Evolutionary conservation across 495 filamentous ascomycete genomes (phyloP).

Genomic region (Penicillium odoratum): DNA sequence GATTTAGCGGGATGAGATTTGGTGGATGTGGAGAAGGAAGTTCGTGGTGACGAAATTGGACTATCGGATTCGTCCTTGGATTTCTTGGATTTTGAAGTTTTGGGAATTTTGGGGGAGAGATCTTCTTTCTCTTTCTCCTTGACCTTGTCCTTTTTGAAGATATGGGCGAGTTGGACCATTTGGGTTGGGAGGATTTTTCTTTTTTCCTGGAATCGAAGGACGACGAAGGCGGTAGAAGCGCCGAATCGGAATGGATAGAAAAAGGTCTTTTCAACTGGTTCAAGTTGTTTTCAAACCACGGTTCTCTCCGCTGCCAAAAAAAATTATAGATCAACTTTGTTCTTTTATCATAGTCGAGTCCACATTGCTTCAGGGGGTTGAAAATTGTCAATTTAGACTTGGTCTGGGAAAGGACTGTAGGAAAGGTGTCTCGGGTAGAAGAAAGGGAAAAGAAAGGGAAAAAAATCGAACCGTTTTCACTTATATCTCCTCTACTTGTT

Average conservation of each 20-base stretch:
- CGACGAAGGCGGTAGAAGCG: slow-evolving; percentile 51
- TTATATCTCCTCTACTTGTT: slow-evolving; percentile 6
- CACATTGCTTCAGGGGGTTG: background rate
- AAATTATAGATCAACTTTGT: background rate
- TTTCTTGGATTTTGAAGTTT: background rate
- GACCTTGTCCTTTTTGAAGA: slow-evolving; percentile 41
- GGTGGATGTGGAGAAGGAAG: slow-evolving; percentile 26
- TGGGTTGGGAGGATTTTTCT: slow-evolving; percentile 22
- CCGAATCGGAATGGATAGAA: slow-evolving; percentile 6
- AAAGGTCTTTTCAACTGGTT: background rate
- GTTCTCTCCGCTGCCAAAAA: background rate
- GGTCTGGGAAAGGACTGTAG: background rate
- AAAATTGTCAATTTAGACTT: background rate
- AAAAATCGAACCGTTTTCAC: slow-evolving; percentile 7
- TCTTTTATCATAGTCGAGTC: background rate
- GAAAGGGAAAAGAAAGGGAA: background rate
- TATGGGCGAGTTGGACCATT: slow-evolving; percentile 40
- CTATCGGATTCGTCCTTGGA: slow-evolving; percentile 11
- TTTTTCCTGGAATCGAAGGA: slow-evolving; percentile 42
- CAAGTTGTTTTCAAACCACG: background rate
- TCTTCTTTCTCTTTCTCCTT: slow-evolving; percentile 25
- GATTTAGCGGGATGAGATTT: slow-evolving; percentile 21
- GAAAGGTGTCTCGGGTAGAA: background rate
- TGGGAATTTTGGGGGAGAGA: too few species aligned
- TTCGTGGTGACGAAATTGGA: slow-evolving; percentile 21